Evolutionary conservation across 352 stramenopile genomes (phyloP).

Genomic region (Phytophthora constricta): DNA sequence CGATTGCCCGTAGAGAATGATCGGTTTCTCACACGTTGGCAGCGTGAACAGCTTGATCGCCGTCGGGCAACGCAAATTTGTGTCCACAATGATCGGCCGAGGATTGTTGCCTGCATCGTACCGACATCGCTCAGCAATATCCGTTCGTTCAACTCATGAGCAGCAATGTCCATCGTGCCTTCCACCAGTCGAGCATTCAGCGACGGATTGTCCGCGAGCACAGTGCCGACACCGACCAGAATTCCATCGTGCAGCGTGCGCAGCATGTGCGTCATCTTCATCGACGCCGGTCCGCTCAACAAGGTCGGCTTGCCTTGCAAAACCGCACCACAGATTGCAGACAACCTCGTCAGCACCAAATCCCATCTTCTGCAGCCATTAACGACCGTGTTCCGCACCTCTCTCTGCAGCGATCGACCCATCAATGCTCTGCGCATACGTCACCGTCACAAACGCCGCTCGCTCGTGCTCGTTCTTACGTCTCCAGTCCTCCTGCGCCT

Average conservation of each 20-base stretch:
- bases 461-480: neutral
- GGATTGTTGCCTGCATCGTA: constrained; percentile 56
- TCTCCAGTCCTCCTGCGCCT: constrained; percentile 34
- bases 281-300: constrained; percentile 70
- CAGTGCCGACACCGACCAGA: constrained; percentile 86
- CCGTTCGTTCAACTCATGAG: neutral
- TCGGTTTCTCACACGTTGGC: constrained; percentile 68
- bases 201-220: constrained; percentile 89
- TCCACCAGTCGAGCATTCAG: constrained; percentile 75
- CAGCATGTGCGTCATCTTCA: constrained; percentile 90
- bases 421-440: constrained; percentile 92
- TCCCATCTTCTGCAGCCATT: neutral
- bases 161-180: constrained; percentile 31
- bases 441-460: constrained; percentile 78
- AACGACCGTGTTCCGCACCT: constrained; percentile 50
- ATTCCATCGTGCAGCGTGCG: constrained; percentile 89
- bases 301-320: constrained; percentile 64
- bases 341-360: too few relatives aligned
- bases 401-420: constrained; percentile 74
- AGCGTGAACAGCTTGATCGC: constrained; percentile 82
- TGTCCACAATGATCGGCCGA: constrained; percentile 80
- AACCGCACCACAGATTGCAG: neutral
- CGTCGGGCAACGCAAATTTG: constrained; percentile 65
- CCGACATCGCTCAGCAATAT: neutral
- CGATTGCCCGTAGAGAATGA: constrained; percentile 56